Evolutionary conservation across 2,329 filamentous ascomycete genomes (phyloP).

Genomic region (Fusarium penzigii): DNA sequence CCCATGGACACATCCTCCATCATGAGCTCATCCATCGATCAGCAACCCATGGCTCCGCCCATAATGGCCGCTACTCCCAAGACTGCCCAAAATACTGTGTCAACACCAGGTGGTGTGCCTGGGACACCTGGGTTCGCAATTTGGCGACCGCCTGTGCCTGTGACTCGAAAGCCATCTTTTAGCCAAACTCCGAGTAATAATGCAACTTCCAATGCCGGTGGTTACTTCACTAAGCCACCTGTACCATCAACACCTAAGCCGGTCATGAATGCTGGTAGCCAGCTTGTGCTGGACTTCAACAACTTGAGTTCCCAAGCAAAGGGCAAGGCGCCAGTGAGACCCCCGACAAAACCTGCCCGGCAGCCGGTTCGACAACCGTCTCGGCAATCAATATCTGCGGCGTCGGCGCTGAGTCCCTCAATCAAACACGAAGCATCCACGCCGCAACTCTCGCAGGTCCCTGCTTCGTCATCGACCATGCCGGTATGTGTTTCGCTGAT

Average conservation of each 20-base stretch:
- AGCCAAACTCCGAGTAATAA: slow-evolving; percentile 23
- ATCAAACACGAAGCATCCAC: slow-evolving; percentile 35
- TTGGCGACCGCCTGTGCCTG: slow-evolving; percentile 38
- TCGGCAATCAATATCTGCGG: slow-evolving; percentile 22
- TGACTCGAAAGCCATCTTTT: slow-evolving; percentile 24
- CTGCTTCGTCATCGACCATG: slow-evolving; percentile 25
- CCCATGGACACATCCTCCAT: slow-evolving; percentile 28
- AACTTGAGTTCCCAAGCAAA: slow-evolving; percentile 29
- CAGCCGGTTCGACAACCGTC: slow-evolving; percentile 28
- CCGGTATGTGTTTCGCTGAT: slow-evolving; percentile 25
- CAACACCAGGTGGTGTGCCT: slow-evolving; percentile 23
- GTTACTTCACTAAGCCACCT: slow-evolving; percentile 39
- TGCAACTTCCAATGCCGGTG: slow-evolving; percentile 21
- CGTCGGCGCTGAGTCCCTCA: slow-evolving; percentile 25
- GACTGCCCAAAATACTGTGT: slow-evolving; percentile 21
- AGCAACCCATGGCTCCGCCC: slow-evolving; percentile 23
- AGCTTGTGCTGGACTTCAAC: slow-evolving; percentile 40
- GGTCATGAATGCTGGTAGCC: slow-evolving; percentile 34
- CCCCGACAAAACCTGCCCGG: slow-evolving; percentile 30
- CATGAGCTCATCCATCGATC: slow-evolving; percentile 25
- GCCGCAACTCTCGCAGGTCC: slow-evolving; percentile 27
- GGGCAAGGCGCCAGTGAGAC: slow-evolving; percentile 37
- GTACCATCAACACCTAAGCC: slow-evolving; percentile 43
- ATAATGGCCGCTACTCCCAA: slow-evolving; percentile 27
- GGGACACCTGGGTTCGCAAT: slow-evolving; percentile 41